Conservation (phyloP, 768 basidiomycete genomes). For the Calocera viscosa region DNA sequence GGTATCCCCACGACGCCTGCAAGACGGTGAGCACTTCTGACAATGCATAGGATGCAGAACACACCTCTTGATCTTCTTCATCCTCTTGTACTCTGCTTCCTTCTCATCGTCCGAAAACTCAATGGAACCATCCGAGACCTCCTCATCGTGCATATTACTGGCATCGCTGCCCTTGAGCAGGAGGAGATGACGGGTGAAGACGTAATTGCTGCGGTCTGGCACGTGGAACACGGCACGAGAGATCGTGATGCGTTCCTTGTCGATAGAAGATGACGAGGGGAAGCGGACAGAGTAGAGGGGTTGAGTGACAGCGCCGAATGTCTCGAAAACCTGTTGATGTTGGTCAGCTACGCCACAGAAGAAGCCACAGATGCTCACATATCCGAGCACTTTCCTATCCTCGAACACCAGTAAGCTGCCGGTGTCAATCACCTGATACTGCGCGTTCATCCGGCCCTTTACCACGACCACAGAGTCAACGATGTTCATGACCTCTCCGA, state of each 20-base stretch:
- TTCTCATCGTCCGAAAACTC: slow-evolving; percentile 95
- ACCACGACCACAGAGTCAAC: slow-evolving; percentile 63
- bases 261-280: slow-evolving; percentile 49
- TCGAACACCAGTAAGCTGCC: slow-evolving; percentile 85
- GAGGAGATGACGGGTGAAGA: slow-evolving; percentile 63
- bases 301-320: slow-evolving; percentile 83
- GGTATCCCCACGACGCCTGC: not conserved
- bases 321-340: slow-evolving; percentile 65
- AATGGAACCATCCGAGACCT: slow-evolving; percentile 74
- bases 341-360: slow-evolving; percentile 7
- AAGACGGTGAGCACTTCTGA: not conserved
- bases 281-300: slow-evolving; percentile 86
- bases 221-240: slow-evolving; percentile 70
- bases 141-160: slow-evolving; percentile 89
- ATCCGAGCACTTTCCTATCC: slow-evolving; percentile 80
- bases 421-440: slow-evolving; percentile 62
- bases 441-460: slow-evolving; percentile 43
- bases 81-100: slow-evolving; percentile 59
- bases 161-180: slow-evolving; percentile 80
- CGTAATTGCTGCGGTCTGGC: slow-evolving; percentile 65
- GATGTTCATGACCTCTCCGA: slow-evolving; percentile 68
- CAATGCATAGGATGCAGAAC: not conserved
- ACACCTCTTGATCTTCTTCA: slow-evolving; percentile 44
- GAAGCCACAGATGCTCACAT: slow-evolving; percentile 41
- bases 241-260: slow-evolving; percentile 41